phyloP scores from a whole-genome alignment of 2,329 filamentous ascomycete genomes.

The Colletotrichum cordylinicola region DNA sequence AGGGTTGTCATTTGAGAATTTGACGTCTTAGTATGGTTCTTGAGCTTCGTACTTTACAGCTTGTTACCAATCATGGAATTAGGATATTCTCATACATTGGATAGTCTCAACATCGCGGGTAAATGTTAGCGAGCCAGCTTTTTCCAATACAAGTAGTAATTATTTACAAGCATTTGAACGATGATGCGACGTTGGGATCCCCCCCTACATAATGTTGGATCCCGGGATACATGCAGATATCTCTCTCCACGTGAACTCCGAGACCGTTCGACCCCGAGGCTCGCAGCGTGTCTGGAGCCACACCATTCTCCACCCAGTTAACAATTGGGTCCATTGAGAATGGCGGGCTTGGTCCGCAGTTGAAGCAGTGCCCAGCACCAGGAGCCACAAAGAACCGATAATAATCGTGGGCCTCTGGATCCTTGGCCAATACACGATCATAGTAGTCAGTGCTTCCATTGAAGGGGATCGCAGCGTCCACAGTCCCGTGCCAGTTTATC shows the following conservation, averaged over 20 bases:
- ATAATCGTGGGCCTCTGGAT: conserved; percentile 42
- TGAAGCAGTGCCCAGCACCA: conserved; percentile 53
- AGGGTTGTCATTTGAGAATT: not conserved
- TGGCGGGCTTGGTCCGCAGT: not conserved
- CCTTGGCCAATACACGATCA: conserved; percentile 26
- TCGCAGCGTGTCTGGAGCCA: not conserved
- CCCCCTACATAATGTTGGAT: not conserved
- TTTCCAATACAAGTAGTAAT: not conserved
- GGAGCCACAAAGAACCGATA: conserved; percentile 56
- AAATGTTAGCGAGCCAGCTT: not conserved
- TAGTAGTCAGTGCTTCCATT: conserved; percentile 34
- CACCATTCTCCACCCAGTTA: not conserved
- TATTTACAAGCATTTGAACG: not conserved
- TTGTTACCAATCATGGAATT: not conserved
- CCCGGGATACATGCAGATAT: not conserved
- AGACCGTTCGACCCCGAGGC: not conserved
- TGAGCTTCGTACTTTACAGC: not conserved
- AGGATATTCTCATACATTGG: not conserved
- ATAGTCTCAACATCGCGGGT: not conserved
- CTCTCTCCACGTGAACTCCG: not conserved
- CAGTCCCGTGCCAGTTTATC: conserved; percentile 44
- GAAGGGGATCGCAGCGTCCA: conserved; percentile 40
- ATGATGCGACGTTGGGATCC: not conserved
- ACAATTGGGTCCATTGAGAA: not conserved
- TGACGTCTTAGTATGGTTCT: not conserved